These are phyloP conservation scores for Arachis monticola DNA, from an alignment of 331 rosid genomes.

Conservation along the genomic window DNA sequence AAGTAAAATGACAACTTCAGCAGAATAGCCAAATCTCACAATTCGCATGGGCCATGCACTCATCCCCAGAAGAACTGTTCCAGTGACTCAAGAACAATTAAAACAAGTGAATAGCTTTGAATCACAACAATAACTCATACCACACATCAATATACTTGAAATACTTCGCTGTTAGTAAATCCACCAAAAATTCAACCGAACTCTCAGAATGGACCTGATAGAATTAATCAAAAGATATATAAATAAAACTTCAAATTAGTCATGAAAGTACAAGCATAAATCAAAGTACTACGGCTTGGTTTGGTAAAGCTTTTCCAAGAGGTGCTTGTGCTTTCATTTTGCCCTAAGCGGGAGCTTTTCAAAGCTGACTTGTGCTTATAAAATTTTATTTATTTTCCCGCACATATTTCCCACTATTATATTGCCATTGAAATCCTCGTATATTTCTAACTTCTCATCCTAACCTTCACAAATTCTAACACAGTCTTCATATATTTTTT, in stretches of 20 bases:
- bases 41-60: background rate
- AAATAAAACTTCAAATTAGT: background rate
- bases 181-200: slow-evolving; percentile 45
- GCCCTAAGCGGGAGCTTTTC: too few relatives aligned
- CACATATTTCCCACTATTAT: too few relatives aligned
- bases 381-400: too few relatives aligned
- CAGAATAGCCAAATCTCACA: slow-evolving; percentile 20
- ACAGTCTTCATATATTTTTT: too few relatives aligned
- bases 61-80: background rate
- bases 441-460: too few relatives aligned
- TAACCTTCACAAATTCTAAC: too few relatives aligned
- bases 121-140: slow-evolving; percentile 51
- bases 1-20: slow-evolving; percentile 34
- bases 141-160: slow-evolving; percentile 76
- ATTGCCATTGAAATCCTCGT: too few relatives aligned
- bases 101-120: background rate
- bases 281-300: background rate
- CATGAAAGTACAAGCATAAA: background rate
- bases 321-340: too few relatives aligned
- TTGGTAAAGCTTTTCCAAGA: too few relatives aligned
- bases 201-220: slow-evolving; percentile 58
- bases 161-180: slow-evolving; percentile 73
- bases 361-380: too few relatives aligned
- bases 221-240: slow-evolving; percentile 14
- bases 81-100: slow-evolving; percentile 4